Evolutionary conservation across 2,329 filamentous ascomycete species (phyloP), one percentile per base, ranked within the genome.

Genomic region (Phaeomoniella chlamydospora): DNA sequence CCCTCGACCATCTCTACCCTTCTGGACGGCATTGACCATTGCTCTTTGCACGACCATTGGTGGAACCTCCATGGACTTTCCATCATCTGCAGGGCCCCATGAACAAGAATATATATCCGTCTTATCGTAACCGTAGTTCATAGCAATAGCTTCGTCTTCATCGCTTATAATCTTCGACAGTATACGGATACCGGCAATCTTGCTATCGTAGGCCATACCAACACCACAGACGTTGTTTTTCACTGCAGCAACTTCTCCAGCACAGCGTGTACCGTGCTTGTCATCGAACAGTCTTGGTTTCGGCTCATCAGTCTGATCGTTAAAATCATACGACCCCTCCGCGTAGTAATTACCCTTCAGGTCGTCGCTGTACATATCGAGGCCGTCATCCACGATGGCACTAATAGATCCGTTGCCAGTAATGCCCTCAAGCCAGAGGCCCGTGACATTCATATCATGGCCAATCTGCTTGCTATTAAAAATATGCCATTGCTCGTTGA

Each of bases 71-170:
- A 98, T 98, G 15, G 85, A 86, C 41, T 70, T 68, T 32, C 90
- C 90, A 54, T 96, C 87, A 50, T 98, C 90, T 0, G 86, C 84
- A 5, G 90, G 90, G 1, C 90, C 90, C 90, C 90, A 98, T 0
- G 90, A 98, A 62, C 90, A 98, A 1, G 90, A 98, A 61, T 94
- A 98, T 40, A 98, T 96, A 41, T 94, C 76, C 54, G 94, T 98
- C 41, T 88, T 67, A 49, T 94, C 77, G 50, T 76, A 90, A 42
- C 80, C 81, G 62, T 88, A 96, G 58, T 93, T 94, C 68, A 98
- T 77, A 15, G 90, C 84, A 18, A 80, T 67, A 15, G 90, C 87
- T 59, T 98, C 90, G 50, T 98, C 90, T 17, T 82, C 78, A 54
- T 98, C 90, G 35, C 78, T 80, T 44, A 98, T 94, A 34, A 83